A percentile compares a stretch with the other conserved stretches of the same genome.
Conservation (phyloP, 1,139 yeast species). For the Sugiyamaella paludigena region DNA sequence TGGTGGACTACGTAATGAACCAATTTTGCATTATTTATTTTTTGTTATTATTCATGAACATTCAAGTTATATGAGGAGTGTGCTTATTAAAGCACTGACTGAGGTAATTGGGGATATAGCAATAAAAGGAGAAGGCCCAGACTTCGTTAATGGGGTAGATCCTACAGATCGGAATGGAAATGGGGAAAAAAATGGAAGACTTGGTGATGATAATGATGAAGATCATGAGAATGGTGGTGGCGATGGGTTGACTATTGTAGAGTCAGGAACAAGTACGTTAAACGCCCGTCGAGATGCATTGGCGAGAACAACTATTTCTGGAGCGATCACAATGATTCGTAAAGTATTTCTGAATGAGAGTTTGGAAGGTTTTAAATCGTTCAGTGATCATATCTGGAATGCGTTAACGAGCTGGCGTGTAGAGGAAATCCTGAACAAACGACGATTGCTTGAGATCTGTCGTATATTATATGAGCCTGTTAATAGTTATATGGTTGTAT, state of each 20-base stretch:
- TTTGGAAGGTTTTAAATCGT: slow-evolving; percentile 58
- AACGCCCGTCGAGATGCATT: slow-evolving; percentile 41
- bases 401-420: slow-evolving; percentile 23
- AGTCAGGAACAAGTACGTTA: slow-evolving; percentile 16
- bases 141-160: background rate
- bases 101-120: slow-evolving; percentile 68
- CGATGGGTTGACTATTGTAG: slow-evolving; percentile 17
- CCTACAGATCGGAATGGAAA: background rate
- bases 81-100: slow-evolving; percentile 49
- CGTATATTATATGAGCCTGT: slow-evolving; percentile 64
- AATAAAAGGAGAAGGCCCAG: slow-evolving; percentile 47
- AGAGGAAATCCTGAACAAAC: slow-evolving; percentile 58
- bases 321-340: slow-evolving; percentile 65
- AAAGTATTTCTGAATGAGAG: slow-evolving; percentile 54
- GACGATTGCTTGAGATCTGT: slow-evolving; percentile 62
- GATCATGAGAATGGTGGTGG: slow-evolving; percentile 14
- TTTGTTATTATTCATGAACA: slow-evolving; percentile 56
- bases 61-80: slow-evolving; percentile 51
- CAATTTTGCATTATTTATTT: slow-evolving; percentile 61
- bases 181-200: background rate
- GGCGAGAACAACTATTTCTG: slow-evolving; percentile 51
- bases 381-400: slow-evolving; percentile 41
- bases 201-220: slow-evolving; percentile 39
- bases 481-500: slow-evolving; percentile 55
- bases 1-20: slow-evolving; percentile 72